Base-by-base conservation (phyloP, 805 yeast species). In the Candida mattraensis region DNA sequence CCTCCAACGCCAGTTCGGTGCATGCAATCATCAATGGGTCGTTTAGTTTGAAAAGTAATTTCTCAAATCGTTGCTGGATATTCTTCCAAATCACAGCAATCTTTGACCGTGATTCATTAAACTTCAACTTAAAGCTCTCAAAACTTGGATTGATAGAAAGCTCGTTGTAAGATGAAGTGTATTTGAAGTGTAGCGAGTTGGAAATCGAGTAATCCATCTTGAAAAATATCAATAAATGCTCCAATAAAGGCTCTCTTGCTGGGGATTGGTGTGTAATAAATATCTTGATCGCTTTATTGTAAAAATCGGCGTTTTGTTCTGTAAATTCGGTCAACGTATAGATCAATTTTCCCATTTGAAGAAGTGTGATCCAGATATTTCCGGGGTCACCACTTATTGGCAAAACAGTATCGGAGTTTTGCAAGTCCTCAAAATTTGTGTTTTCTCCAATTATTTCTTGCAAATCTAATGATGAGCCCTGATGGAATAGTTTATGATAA, bases 201-300 rank as follows among this genome's bases (percentile, higher is more conserved):
- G 84, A 75, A 5, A 85, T 57, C 2, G 88, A 80, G 54, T 79
- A 80, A 54, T 83, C 89, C 50, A 84, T 81, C 44, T 80, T 76
- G 47, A 83, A 67, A 18, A 76, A 63, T 24, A 82, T 73, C 24
- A 87, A 78, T 40, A 85, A 56, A 54, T 81, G 87, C 40, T 80
- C 82, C 25, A 85, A 56, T 17, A 84, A 57, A 3, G 86, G 85
- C 42, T 82, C 86, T 42, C 83, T 68, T 19, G 83, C 66, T 2
- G 87, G 86, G 4, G 88, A 78, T 30, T 83, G 78, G 57, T 83
- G 87, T 11, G 83, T 65, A 8, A 84, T 57, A 49, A 85, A 76
- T 6, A 85, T 54, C 44, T 82, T 74, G 28, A 82, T 72, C 33
- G 81, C 74, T 15, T 50, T 48, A 30, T 58, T 50, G 41, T 54